A percentile compares a stretch with the other conserved stretches of the same genome.
phyloP scores from a whole-genome alignment of 1,139 yeast species.

The Kodamaea ohmeri region DNA sequence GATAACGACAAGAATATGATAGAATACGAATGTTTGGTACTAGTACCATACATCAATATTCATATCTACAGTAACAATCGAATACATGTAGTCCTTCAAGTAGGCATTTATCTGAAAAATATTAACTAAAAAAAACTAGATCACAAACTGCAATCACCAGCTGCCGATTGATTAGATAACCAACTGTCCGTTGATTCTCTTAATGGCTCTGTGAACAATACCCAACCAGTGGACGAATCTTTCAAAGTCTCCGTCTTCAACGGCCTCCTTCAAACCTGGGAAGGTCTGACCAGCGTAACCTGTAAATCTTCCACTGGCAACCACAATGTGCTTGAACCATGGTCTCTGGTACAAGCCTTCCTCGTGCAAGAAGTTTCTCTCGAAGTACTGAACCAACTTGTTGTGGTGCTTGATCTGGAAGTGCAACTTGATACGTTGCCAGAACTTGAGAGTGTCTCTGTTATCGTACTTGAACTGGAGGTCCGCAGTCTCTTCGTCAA shows the following conservation, averaged over 20 bases:
- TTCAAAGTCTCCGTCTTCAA: slow-evolving; percentile 62
- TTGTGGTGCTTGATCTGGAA: slow-evolving; percentile 39
- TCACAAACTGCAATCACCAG: too few relatives aligned
- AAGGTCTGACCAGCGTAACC: slow-evolving; percentile 83
- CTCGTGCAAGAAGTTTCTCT: slow-evolving; percentile 61
- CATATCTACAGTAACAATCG: too few relatives aligned
- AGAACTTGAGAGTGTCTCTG: slow-evolving; percentile 30
- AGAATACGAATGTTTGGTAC: too few relatives aligned
- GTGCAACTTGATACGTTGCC: slow-evolving; percentile 42
- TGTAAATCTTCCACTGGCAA: slow-evolving; percentile 79
- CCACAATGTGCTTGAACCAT: slow-evolving; percentile 88
- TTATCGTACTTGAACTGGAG: slow-evolving; percentile 38
- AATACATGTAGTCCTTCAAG: too few relatives aligned
- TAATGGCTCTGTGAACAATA: slow-evolving; percentile 40
- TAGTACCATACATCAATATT: too few relatives aligned
- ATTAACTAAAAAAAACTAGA: too few relatives aligned
- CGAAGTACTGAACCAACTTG: slow-evolving; percentile 51
- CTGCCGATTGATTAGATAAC: too few relatives aligned
- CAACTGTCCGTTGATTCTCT: slow-evolving; percentile 23
- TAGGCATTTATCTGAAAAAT: background rate
- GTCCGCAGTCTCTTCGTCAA: slow-evolving; percentile 35
- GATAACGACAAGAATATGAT: background rate
- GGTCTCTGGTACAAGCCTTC: slow-evolving; percentile 64
- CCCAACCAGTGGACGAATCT: slow-evolving; percentile 58
- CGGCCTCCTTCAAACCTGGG: slow-evolving; percentile 78